Conservation (phyloP, 768 basidiomycete species). For the Hygrophorus russula region DNA sequence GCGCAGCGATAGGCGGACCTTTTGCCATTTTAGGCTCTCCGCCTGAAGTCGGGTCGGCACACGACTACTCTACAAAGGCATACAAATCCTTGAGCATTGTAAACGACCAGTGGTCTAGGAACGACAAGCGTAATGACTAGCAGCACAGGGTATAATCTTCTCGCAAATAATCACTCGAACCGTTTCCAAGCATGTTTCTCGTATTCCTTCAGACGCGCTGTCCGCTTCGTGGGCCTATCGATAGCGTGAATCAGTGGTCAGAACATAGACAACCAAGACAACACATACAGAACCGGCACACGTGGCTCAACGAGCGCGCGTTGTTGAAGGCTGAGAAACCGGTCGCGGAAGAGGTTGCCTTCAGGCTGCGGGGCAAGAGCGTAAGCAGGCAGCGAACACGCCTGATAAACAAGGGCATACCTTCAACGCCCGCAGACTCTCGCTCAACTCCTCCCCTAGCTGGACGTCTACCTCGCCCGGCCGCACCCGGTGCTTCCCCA, state of each 20-base stretch:
- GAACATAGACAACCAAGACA: not conserved
- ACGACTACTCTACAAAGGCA: too few species aligned
- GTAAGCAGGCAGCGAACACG: slow-evolving; percentile 1
- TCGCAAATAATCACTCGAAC: slow-evolving; percentile 48
- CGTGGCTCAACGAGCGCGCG: slow-evolving; percentile 82
- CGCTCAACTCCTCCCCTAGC: slow-evolving; percentile 81
- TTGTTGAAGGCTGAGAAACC: slow-evolving; percentile 81
- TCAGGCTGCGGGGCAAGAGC: slow-evolving; percentile 53
- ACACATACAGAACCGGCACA: slow-evolving; percentile 58
- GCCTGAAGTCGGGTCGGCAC: too few species aligned
- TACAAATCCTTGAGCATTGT: too few species aligned
- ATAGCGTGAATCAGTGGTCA: slow-evolving; percentile 3
- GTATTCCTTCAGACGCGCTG: slow-evolving; percentile 46
- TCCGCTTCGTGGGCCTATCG: slow-evolving; percentile 41
- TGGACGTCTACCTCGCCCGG: slow-evolving; percentile 71
- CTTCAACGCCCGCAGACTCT: slow-evolving; percentile 76
- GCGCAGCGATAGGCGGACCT: not conserved
- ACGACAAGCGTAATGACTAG: too few species aligned
- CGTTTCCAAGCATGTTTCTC: slow-evolving; percentile 76
- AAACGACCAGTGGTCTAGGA: too few species aligned
- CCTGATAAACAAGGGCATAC: slow-evolving; percentile 27
- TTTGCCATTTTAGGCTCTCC: not conserved
- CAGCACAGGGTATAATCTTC: not conserved
- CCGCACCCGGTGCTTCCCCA: slow-evolving; percentile 75
- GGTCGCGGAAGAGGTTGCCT: slow-evolving; percentile 86